phyloP scores from a whole-genome alignment of 352 stramenopile species.

The Pythium coloratum region DNA sequence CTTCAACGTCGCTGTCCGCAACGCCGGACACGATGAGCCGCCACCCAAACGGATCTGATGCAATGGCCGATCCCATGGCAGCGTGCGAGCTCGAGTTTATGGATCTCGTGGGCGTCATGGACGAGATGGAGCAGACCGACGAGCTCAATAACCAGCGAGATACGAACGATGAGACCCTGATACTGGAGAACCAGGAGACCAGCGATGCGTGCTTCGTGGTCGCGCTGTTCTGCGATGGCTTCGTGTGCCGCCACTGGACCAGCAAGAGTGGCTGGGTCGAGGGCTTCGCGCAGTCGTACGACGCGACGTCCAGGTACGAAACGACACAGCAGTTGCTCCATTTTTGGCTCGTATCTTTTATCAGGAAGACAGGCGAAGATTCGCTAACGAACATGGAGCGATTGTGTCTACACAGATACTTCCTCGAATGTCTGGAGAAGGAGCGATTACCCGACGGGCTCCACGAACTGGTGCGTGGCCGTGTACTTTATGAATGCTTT shows the following conservation, averaged over 20 bases:
- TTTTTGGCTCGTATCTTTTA: conserved; percentile 1
- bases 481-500: not conserved
- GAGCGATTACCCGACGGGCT: conserved; percentile 57
- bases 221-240: conserved; percentile 62
- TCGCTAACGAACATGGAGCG: not conserved
- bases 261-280: conserved; percentile 52
- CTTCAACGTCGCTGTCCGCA: conserved; percentile 6
- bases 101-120: conserved; percentile 22
- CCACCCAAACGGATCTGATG: not conserved
- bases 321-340: conserved; percentile 3
- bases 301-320: conserved; percentile 57
- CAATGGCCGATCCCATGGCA: not conserved
- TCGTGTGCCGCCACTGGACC: conserved; percentile 67
- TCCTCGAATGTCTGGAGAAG: conserved; percentile 56
- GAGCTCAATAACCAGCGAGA: not conserved
- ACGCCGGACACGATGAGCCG: not conserved
- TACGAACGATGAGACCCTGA: not conserved
- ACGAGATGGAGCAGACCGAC: not conserved
- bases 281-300: conserved; percentile 71
- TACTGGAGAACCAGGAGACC: not conserved
- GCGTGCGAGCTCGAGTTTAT: conserved; percentile 15
- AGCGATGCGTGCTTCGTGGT: conserved; percentile 36
- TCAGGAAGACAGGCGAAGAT: not conserved
- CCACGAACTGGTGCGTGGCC: conserved; percentile 44
- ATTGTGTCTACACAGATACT: conserved; percentile 39